A percentile compares a stretch with the other conserved stretches of the same genome.
Evolutionary conservation across 1,139 yeast genomes (phyloP).

Genomic region (Yamadazyma spencermartinsiae): DNA sequence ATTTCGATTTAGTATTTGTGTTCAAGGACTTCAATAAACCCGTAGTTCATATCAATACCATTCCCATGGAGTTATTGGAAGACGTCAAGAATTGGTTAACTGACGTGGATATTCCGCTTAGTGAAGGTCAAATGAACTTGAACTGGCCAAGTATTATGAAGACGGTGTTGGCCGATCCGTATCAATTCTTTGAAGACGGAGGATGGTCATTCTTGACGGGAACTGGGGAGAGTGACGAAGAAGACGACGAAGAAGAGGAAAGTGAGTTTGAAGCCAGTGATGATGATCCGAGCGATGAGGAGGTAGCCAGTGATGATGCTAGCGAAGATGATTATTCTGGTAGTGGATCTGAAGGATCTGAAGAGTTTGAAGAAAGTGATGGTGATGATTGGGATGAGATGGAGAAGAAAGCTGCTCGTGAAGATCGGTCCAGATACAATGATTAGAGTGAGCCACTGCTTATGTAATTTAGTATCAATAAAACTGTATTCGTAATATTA

Average conservation of each 20-base stretch:
- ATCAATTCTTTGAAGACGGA: constrained; percentile 89
- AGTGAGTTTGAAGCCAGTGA: constrained; percentile 61
- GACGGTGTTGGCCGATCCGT: constrained; percentile 88
- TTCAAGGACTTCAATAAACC: constrained; percentile 87
- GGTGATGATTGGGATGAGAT: constrained; percentile 78
- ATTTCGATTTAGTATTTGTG: constrained; percentile 93
- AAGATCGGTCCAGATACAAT: constrained; percentile 35
- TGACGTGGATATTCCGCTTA: constrained; percentile 90
- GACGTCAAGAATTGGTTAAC: constrained; percentile 95
- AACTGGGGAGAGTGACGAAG: constrained; percentile 62
- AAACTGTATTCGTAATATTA: no score
- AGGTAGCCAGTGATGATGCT: constrained; percentile 57
- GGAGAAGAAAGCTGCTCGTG: constrained; percentile 66
- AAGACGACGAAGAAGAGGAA: constrained; percentile 61
- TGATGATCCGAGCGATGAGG: constrained; percentile 76
- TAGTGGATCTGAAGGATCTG: constrained; percentile 38
- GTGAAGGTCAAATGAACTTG: constrained; percentile 94
- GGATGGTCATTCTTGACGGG: constrained; percentile 94
- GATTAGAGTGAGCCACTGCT: constrained; percentile 18
- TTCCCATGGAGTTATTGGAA: constrained; percentile 89
- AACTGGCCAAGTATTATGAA: constrained; percentile 97
- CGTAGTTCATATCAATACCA: constrained; percentile 90
- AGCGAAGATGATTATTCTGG: constrained; percentile 52
- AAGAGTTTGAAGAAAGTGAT: constrained; percentile 46
- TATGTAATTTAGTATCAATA: no score